Percentiles rank a stretch among this genome's conserved stretches.
These are phyloP conservation scores for Mortierella hygrophila DNA, from an alignment of 192 early-diverging fungal genomes.

Conservation along the genomic window DNA sequence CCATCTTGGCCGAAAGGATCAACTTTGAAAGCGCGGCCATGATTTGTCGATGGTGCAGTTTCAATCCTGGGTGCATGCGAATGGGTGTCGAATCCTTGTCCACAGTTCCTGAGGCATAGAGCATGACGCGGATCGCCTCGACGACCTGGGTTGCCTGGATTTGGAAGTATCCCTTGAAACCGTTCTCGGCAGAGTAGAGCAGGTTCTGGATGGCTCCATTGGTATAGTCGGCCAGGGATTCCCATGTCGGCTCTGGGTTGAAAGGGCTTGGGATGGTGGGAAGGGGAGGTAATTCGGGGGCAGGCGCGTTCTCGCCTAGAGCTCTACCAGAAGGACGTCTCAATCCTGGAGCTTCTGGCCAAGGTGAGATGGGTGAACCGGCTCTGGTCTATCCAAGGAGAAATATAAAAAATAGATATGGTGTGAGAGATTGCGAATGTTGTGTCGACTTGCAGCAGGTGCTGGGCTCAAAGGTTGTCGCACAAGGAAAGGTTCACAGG, in stretches of 20 bases:
- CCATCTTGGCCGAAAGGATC: slow-evolving; percentile 84
- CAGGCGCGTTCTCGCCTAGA: not conserved
- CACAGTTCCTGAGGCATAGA: slow-evolving; percentile 83
- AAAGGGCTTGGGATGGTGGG: slow-evolving; percentile 46
- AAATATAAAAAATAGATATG: not conserved
- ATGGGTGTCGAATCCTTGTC: slow-evolving; percentile 77
- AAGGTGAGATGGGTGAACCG: slow-evolving; percentile 27
- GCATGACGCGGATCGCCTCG: slow-evolving; percentile 84
- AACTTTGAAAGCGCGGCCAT: slow-evolving; percentile 88
- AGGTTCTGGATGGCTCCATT: slow-evolving; percentile 38
- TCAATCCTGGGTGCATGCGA: slow-evolving; percentile 74
- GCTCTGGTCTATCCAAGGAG: slow-evolving; percentile 32
- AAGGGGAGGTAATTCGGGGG: slow-evolving; percentile 26
- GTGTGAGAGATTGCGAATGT: slow-evolving; percentile 4
- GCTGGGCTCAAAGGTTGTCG: slow-evolving; percentile 3
- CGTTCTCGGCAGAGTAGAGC: slow-evolving; percentile 46
- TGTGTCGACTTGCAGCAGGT: not conserved
- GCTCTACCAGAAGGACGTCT: slow-evolving; percentile 3
- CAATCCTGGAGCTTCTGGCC: not conserved
- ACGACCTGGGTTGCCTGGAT: slow-evolving; percentile 67
- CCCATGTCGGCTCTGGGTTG: slow-evolving; percentile 47
- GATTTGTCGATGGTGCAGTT: slow-evolving; percentile 79
- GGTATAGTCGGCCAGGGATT: slow-evolving; percentile 41
- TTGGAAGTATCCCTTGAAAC: slow-evolving; percentile 43
- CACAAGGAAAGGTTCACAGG: slow-evolving; percentile 7